phyloP scores from a whole-genome alignment of 1,139 yeast species.

The Protomyces pachydermus region DNA sequence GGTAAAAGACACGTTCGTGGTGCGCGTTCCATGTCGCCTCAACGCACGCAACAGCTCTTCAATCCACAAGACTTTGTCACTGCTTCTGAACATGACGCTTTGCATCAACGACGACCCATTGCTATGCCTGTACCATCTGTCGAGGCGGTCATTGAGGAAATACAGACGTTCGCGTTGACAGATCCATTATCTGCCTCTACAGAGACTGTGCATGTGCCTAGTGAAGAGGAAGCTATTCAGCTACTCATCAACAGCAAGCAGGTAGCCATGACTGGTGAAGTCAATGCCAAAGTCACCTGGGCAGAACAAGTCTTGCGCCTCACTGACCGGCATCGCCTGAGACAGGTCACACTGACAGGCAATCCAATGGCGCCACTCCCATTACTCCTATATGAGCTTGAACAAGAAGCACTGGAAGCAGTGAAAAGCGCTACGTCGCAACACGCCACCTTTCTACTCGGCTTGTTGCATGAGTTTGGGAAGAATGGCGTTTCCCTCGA shows the following conservation, averaged over 20 bases:
- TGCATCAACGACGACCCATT: neutral
- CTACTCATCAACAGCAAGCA: neutral
- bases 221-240: constrained; percentile 1
- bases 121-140: neutral
- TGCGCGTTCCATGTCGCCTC: neutral
- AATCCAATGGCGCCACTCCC: neutral
- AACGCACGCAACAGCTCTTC: neutral
- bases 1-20: neutral
- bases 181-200: neutral
- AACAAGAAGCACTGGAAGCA: constrained; percentile 5
- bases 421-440: neutral
- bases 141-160: neutral
- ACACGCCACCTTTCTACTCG: constrained; percentile 6
- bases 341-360: constrained; percentile 3
- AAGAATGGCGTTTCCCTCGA: constrained; percentile 1
- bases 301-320: constrained; percentile 13
- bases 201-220: neutral
- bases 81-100: neutral
- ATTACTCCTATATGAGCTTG: neutral
- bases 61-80: neutral
- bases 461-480: constrained; percentile 16
- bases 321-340: constrained; percentile 6
- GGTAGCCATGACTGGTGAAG: neutral
- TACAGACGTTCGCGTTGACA: neutral
- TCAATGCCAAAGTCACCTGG: constrained; percentile 4